A percentile compares a stretch with the other conserved stretches of the same genome.
Conservation (phyloP, 371 early-diverging fungal genomes). For the Mortierella sp. region DNA sequence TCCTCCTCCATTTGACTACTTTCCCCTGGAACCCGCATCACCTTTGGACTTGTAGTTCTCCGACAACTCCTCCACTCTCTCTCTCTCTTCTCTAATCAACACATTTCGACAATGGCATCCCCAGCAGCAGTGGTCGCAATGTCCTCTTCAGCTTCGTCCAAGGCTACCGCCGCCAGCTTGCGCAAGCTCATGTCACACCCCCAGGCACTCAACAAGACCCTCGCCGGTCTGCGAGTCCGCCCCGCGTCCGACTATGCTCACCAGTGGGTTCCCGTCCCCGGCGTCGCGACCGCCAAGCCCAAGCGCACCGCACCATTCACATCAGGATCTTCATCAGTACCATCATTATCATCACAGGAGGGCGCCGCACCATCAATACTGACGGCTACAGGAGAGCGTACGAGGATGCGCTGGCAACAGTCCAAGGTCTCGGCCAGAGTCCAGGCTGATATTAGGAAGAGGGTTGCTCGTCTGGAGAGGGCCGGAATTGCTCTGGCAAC, state of each 20-base stretch:
- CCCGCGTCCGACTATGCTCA: constrained; percentile 47
- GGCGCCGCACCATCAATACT: constrained; percentile 50
- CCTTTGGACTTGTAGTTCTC: constrained; percentile 3
- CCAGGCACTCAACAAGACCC: constrained; percentile 37
- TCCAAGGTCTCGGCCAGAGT: constrained; percentile 52
- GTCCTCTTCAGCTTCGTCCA: constrained; percentile 42
- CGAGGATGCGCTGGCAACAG: constrained; percentile 56
- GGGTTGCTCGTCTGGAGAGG: constrained; percentile 44
- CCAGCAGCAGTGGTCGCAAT: constrained; percentile 43
- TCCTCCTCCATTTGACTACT: neutral
- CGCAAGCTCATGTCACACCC: constrained; percentile 54
- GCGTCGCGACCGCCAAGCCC: constrained; percentile 40
- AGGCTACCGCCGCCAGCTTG: constrained; percentile 27
- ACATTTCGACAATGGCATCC: constrained; percentile 35
- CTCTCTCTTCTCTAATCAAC: neutral
- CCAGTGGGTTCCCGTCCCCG: constrained; percentile 53
- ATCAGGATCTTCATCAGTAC: constrained; percentile 6
- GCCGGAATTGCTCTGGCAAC: constrained; percentile 46
- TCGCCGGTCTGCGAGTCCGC: constrained; percentile 48
- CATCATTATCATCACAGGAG: constrained; percentile 24
- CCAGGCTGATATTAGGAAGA: constrained; percentile 53
- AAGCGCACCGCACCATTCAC: neutral
- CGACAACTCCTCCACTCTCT: neutral
- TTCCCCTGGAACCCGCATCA: constrained; percentile 8
- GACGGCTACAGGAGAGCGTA: constrained; percentile 43